phyloP scores from a whole-genome alignment of 106 monocot species.

The Acorus calamus region DNA sequence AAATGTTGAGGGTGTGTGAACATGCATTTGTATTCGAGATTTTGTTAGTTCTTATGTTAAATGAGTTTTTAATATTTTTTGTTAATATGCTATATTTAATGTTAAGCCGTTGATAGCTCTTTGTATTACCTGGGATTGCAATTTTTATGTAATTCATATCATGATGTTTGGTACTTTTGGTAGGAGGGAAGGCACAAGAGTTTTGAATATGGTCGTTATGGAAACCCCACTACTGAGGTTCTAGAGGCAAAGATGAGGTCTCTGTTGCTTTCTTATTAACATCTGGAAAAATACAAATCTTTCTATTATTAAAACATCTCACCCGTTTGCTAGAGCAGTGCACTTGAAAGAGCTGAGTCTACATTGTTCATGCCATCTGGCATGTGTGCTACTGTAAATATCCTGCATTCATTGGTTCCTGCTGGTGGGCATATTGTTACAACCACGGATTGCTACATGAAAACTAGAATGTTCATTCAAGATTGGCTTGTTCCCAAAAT shows the following conservation, averaged over 20 bases:
- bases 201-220: conserved; percentile 94
- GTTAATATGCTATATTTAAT: too few relatives aligned
- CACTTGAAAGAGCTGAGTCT: conserved; percentile 82
- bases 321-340: conserved; percentile 28
- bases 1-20: too few relatives aligned
- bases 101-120: too few relatives aligned
- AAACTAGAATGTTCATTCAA: conserved; percentile 84
- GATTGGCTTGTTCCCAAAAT: conserved; percentile 68
- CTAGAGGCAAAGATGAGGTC: conserved; percentile 95
- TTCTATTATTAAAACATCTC: too few relatives aligned
- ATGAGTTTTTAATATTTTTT: too few relatives aligned
- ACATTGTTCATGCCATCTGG: conserved; percentile 88
- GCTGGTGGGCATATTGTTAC: conserved; percentile 85
- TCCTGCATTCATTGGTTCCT: conserved; percentile 74
- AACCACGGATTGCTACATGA: conserved; percentile 94
- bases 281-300: too few relatives aligned
- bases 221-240: conserved; percentile 83
- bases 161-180: background rate
- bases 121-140: too few relatives aligned
- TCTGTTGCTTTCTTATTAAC: background rate
- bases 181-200: conserved; percentile 88
- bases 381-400: conserved; percentile 70
- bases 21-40: too few relatives aligned
- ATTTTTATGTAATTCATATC: too few relatives aligned
- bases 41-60: too few relatives aligned